These are phyloP conservation scores for Poa pratensis DNA, from an alignment of 176 grass and related monocot species.

Conservation along the genomic window DNA sequence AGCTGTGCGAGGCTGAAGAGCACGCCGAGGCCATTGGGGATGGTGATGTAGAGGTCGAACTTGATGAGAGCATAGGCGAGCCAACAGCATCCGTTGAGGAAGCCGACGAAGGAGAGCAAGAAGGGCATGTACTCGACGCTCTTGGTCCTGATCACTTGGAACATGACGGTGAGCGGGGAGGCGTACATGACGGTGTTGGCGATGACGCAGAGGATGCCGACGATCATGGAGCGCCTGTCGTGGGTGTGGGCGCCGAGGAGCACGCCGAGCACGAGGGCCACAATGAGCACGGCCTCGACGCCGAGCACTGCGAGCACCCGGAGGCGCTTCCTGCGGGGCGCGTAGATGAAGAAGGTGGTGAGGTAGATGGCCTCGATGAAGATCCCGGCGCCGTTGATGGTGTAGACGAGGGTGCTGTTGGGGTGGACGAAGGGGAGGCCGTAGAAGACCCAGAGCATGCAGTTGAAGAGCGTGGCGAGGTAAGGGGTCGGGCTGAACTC, in stretches of 20 bases:
- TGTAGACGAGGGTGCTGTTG: constrained; percentile 50
- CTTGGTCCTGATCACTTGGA: constrained; percentile 55
- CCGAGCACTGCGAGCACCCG: constrained; percentile 44
- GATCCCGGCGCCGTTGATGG: constrained; percentile 78
- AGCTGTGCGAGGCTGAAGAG: constrained; percentile 58
- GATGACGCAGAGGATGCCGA: constrained; percentile 62
- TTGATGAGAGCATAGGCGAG: constrained; percentile 68
- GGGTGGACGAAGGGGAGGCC: too few relatives aligned
- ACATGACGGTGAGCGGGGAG: constrained; percentile 66
- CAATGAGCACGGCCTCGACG: constrained; percentile 53
- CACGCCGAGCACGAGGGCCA: constrained; percentile 41
- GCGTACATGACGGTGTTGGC: constrained; percentile 67
- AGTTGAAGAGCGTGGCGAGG: constrained; percentile 83
- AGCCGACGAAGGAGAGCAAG: constrained; percentile 50
- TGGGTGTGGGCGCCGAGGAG: constrained; percentile 54
- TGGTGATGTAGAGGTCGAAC: constrained; percentile 70
- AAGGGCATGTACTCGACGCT: constrained; percentile 87
- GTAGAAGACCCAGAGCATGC: constrained; percentile 22
- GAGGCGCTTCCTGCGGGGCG: constrained; percentile 41
- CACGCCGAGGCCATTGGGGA: constrained; percentile 73
- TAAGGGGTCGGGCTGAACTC: constrained; percentile 77
- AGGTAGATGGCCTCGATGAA: constrained; percentile 66
- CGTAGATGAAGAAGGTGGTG: constrained; percentile 57
- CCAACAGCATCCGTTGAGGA: constrained; percentile 72
- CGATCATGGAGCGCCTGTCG: constrained; percentile 58